phyloP scores from a whole-genome alignment of 1,139 yeast species.

The Candida sanyaensis region DNA sequence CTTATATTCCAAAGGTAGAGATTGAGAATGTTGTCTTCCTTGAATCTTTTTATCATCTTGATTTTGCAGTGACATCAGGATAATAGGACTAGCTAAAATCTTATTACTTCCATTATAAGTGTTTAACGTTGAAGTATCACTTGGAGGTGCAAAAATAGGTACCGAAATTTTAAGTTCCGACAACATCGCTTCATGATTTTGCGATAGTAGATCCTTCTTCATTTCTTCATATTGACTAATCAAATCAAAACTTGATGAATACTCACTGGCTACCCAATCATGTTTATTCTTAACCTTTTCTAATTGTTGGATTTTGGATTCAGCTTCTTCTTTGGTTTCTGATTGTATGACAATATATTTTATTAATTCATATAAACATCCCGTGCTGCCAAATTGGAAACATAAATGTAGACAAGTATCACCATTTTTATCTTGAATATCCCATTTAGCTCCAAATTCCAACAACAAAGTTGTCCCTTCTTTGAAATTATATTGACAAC shows the following conservation, averaged over 20 bases:
- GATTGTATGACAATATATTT: constrained; percentile 26
- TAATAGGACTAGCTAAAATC: constrained; percentile 37
- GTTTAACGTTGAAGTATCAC: constrained; percentile 1
- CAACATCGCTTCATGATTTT: constrained; percentile 3
- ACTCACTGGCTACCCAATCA: constrained; percentile 73
- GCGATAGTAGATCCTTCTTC: constrained; percentile 18
- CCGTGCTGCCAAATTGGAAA: constrained; percentile 70
- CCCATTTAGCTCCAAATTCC: constrained; percentile 80
- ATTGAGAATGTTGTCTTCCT: constrained; percentile 35
- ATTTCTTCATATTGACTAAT: constrained; percentile 25
- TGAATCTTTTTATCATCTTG: constrained; percentile 4
- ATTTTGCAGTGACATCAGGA: constrained; percentile 26
- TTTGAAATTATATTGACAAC: constrained; percentile 65
- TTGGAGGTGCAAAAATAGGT: not conserved
- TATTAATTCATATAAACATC: constrained; percentile 62
- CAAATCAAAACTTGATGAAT: constrained; percentile 52
- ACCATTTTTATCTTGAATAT: constrained; percentile 60
- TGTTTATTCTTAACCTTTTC: constrained; percentile 47
- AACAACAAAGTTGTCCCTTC: constrained; percentile 72
- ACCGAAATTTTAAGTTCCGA: not conserved
- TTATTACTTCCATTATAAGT: constrained; percentile 24
- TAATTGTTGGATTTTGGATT: constrained; percentile 34
- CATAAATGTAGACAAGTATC: constrained; percentile 82
- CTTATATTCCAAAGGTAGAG: constrained; percentile 28
- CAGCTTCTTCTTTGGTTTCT: constrained; percentile 37